These are phyloP conservation scores for Schizophyllum commune DNA, from an alignment of 1,284 basidiomycete species.

Conservation along the genomic window DNA sequence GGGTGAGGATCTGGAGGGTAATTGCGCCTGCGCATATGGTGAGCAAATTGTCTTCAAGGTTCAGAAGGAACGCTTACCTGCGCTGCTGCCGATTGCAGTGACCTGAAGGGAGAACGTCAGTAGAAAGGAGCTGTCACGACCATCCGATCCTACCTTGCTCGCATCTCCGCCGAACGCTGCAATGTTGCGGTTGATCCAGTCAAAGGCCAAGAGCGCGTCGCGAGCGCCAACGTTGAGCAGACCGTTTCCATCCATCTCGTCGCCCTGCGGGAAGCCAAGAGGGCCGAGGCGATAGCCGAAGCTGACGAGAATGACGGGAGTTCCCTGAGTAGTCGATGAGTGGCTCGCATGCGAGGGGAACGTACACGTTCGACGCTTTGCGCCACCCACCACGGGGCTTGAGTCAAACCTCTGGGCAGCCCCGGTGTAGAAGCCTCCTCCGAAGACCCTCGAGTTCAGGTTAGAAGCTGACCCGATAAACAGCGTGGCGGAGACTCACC, in stretches of 20 bases:
- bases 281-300: conserved; percentile 36
- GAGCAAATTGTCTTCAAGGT: conserved; percentile 15
- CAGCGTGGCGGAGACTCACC: background rate
- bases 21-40: conserved; percentile 18
- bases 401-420: conserved; percentile 3
- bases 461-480: conserved; percentile 1
- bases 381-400: conserved; percentile 7
- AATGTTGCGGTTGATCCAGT: conserved; percentile 31
- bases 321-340: conserved; percentile 7
- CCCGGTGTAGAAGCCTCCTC: conserved; percentile 8
- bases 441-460: background rate
- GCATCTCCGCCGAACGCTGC: conserved; percentile 32
- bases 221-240: conserved; percentile 27
- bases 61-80: conserved; percentile 23
- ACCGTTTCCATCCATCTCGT: conserved; percentile 21
- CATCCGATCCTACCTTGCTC: conserved; percentile 15
- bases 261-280: conserved; percentile 31
- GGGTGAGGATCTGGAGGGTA: background rate
- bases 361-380: conserved; percentile 10
- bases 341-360: background rate
- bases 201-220: conserved; percentile 25
- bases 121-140: background rate
- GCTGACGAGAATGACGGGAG: conserved; percentile 26
- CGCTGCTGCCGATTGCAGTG: conserved; percentile 33
- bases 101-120: conserved; percentile 20